These are phyloP conservation scores for Myotisia sp. DNA, from an alignment of 2,329 filamentous ascomycete genomes.

Conservation along the genomic window DNA sequence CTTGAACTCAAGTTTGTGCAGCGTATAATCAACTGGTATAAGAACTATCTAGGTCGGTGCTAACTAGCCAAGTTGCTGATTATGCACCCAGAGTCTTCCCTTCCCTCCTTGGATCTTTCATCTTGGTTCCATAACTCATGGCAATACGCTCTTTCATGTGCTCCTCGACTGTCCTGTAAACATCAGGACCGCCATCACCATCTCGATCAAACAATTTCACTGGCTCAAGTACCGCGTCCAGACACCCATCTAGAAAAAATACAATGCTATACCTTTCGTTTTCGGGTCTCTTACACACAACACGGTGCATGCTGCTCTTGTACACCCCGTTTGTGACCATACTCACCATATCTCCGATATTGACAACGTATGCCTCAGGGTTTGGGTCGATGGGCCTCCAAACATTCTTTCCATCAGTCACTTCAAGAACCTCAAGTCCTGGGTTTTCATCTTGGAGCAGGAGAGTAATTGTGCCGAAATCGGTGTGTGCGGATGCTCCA, in stretches of 20 bases:
- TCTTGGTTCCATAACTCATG: slow-evolving; percentile 3
- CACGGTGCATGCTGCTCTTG: slow-evolving; percentile 32
- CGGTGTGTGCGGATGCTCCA: slow-evolving; percentile 28
- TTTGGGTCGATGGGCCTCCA: slow-evolving; percentile 27
- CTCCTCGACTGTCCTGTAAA: slow-evolving; percentile 2
- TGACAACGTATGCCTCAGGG: slow-evolving; percentile 36
- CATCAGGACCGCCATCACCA: background rate
- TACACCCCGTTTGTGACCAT: slow-evolving; percentile 37
- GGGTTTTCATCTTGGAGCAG: slow-evolving; percentile 38
- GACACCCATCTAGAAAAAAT: slow-evolving; percentile 4
- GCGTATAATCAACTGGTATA: too few species aligned
- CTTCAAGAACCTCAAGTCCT: slow-evolving; percentile 40
- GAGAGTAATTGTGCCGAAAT: slow-evolving; percentile 42
- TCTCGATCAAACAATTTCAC: background rate
- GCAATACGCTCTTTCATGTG: slow-evolving; percentile 2
- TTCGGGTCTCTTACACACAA: slow-evolving; percentile 3
- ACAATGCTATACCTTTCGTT: slow-evolving; percentile 4
- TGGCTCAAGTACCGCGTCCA: background rate
- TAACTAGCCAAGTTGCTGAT: too few species aligned
- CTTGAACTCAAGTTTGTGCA: too few species aligned
- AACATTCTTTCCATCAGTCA: slow-evolving; percentile 31
- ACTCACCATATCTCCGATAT: slow-evolving; percentile 36
- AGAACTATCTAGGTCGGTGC: too few species aligned
- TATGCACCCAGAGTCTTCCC: slow-evolving; percentile 1
- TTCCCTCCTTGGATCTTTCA: slow-evolving; percentile 1